A percentile compares a stretch with the other conserved stretches of the same genome.
Evolutionary conservation across 2,329 filamentous ascomycete species (phyloP).

Genomic region (Xylariaceae sp.): DNA sequence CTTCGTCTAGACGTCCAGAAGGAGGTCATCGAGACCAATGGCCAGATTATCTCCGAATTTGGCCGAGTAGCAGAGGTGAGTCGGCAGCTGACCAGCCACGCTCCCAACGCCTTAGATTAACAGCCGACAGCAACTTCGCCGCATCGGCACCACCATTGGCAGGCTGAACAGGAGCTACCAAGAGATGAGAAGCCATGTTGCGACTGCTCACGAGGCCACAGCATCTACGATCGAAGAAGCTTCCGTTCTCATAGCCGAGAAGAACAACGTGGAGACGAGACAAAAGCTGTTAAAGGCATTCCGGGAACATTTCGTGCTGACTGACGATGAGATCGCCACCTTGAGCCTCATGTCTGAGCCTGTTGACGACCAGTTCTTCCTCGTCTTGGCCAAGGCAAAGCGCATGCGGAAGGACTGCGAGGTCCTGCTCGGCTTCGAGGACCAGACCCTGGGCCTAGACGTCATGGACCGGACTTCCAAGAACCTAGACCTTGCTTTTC

Average conservation of each 20-base stretch:
- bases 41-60: conserved; percentile 81
- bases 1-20: conserved; percentile 80
- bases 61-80: conserved; percentile 69
- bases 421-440: conserved; percentile 81
- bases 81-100: not conserved
- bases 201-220: conserved; percentile 69
- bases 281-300: conserved; percentile 74
- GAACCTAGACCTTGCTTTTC: conserved; percentile 80
- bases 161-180: conserved; percentile 74
- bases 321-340: conserved; percentile 70
- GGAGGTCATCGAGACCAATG: conserved; percentile 90
- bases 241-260: conserved; percentile 64
- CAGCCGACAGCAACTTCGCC: conserved; percentile 62
- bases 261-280: conserved; percentile 69
- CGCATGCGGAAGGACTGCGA: conserved; percentile 85
- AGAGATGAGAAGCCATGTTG: conserved; percentile 73
- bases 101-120: not conserved
- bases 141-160: conserved; percentile 73
- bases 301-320: conserved; percentile 74
- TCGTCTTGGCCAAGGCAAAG: conserved; percentile 70
- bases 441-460: conserved; percentile 80
- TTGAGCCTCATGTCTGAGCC: conserved; percentile 75
- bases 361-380: conserved; percentile 81
- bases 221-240: conserved; percentile 72
- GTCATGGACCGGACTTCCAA: conserved; percentile 88